Base-by-base conservation (phyloP, 768 basidiomycete genomes). In the Agaricus bisporus region DNA sequence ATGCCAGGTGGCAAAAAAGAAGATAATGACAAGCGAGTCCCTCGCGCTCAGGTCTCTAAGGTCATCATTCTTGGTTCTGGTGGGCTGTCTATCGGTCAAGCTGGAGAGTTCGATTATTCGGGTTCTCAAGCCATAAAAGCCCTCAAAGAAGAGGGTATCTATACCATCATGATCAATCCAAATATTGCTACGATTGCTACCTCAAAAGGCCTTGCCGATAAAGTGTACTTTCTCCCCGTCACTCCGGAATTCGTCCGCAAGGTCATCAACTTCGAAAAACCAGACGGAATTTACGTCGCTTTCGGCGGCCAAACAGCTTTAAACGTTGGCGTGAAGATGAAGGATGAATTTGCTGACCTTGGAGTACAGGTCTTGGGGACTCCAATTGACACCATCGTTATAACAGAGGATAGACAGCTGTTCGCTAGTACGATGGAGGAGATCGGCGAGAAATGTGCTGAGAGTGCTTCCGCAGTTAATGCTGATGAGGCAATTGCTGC, bases 71-170 rank as follows among this genome's bases (percentile, higher is more conserved):
- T 99, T 48, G 97, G 97, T 44, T 98, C 95, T 5, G 97, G 97
- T 26, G 97, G 97, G 58, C 75, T 99, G 17, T 98, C 95, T 10
- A 99, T 99, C 59, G 97, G 97, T 47, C 97, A 99, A 67, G 97
- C 97, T 0, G 97, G 97, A 60, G 97, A 99, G 70, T 99, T 99
- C 71, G 97, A 99, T 72, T 99, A 99, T 73, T 98, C 97, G 0
- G 97, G 97, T 58, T 95, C 93, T 37, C 97, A 99, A 68, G 95
- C 97, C 11, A 95, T 99, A 80, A 99, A 99, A 72, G 97, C 97
- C 9, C 80, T 99, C 60, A 98, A 98, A 73, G 92, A 92, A 66
- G 97, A 98, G 67, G 97, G 97, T 32, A 98, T 99, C 65, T 98
- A 97, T 72, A 99, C 97, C 55, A 93, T 99, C 70, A 85, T 99